Percentiles rank a stretch among this genome's conserved stretches.
phyloP scores from a whole-genome alignment of 129 eudicot genomes.

The Flaveria brownii region DNA sequence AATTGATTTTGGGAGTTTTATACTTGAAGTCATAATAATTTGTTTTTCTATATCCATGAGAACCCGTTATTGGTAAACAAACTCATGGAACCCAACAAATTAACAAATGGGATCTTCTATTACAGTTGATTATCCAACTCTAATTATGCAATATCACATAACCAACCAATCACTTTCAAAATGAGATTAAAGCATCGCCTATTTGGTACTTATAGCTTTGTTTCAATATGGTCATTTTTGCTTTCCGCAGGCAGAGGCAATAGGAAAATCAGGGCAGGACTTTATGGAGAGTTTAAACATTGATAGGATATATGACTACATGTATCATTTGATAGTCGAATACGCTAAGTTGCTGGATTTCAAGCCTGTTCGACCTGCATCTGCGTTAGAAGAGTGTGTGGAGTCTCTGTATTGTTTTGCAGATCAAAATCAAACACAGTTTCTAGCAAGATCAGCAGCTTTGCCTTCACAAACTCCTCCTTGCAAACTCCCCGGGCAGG shows the following conservation, averaged over 20 bases:
- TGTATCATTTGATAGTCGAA: constrained; percentile 64
- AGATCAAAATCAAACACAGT: constrained; percentile 53
- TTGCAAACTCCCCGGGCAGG: constrained; percentile 50
- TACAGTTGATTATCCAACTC: not conserved
- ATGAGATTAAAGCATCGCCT: not conserved
- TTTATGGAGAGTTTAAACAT: constrained; percentile 66
- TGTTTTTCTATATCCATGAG: too few relatives aligned
- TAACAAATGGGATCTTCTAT: too few relatives aligned
- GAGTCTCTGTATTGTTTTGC: constrained; percentile 76
- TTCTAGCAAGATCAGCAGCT: constrained; percentile 54
- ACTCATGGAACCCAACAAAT: too few relatives aligned
- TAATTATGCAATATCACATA: not conserved
- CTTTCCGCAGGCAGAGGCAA: constrained; percentile 64
- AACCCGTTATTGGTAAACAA: too few relatives aligned
- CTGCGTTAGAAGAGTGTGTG: constrained; percentile 59
- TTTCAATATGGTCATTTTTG: not conserved
- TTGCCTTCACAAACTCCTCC: constrained; percentile 57
- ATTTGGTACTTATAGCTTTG: not conserved
- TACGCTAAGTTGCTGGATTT: constrained; percentile 69
- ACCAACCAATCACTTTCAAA: not conserved
- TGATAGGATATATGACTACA: constrained; percentile 77
- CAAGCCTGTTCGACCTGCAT: constrained; percentile 54
- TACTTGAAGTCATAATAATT: not conserved
- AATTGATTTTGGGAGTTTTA: not conserved
- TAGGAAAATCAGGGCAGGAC: constrained; percentile 63